Percentiles rank a stretch among this genome's conserved stretches.
Evolutionary conservation across 768 basidiomycete genomes (phyloP).

Genomic region (Naganishia vaughanmartiniae): DNA sequence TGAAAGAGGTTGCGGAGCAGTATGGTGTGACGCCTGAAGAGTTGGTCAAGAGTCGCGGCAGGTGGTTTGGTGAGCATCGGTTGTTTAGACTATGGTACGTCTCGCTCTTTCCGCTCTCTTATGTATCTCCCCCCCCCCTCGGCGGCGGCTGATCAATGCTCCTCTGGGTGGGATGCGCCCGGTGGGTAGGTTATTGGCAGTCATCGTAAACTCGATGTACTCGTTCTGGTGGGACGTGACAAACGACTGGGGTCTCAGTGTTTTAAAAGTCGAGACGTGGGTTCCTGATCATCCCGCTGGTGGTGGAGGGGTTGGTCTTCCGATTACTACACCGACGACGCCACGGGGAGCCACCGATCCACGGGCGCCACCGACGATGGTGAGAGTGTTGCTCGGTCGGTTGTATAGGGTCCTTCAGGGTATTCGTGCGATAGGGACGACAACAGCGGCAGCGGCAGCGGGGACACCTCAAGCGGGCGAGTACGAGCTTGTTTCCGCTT

Average conservation of each 20-base stretch:
- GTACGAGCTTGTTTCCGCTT: slow-evolving; percentile 12
- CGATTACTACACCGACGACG: no score
- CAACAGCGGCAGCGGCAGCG: not conserved
- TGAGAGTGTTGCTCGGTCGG: not conserved
- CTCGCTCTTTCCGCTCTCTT: not conserved
- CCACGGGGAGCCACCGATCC: no score
- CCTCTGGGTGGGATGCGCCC: not conserved
- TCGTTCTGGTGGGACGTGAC: slow-evolving; percentile 99
- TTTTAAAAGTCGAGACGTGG: slow-evolving; percentile 59
- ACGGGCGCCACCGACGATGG: not conserved
- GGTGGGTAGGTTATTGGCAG: slow-evolving; percentile 79
- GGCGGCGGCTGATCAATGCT: no score
- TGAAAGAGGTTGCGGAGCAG: slow-evolving; percentile 60
- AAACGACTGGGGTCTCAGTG: slow-evolving; percentile 90
- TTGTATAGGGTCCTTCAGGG: not conserved
- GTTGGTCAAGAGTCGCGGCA: slow-evolving; percentile 42
- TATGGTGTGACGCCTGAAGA: slow-evolving; percentile 55
- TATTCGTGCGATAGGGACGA: not conserved
- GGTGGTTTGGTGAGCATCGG: slow-evolving; percentile 72
- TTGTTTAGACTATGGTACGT: slow-evolving; percentile 81
- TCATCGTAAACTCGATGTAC: slow-evolving; percentile 82
- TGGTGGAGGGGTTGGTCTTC: not conserved
- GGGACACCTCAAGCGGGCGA: slow-evolving; percentile 7
- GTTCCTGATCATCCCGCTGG: slow-evolving; percentile 14
- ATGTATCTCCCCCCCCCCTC: not conserved